Base-by-base conservation (phyloP, 805 yeast species). In the Pichia gijzeniarum region DNA sequence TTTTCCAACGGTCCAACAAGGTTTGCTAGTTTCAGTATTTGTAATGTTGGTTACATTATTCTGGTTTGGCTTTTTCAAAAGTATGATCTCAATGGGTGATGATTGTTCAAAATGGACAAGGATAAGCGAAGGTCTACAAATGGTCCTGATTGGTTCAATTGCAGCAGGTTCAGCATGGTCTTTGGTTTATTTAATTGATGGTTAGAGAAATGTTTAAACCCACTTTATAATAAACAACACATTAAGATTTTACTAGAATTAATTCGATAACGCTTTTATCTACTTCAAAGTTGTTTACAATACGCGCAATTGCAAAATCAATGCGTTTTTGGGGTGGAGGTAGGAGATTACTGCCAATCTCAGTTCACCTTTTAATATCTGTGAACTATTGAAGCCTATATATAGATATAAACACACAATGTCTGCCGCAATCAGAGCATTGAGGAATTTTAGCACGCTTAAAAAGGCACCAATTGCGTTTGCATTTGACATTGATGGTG, bases 151-250 rank as follows among this genome's bases (percentile, higher is more conserved):
- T 41, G 99, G 99, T 34, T 95, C 97, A n/a, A 69, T 85, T 28
- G 98, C 99, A 19, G 98, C 99, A 4, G 95, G 96, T 4, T 85
- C 95, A 20, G 99, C 99, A 10, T 91, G 96, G 95, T 79, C 78
- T 38, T 76, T 90, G 61, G 99, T 91, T 30, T 83, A 80, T 61
- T 63, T 82, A 52, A 80, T 91, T 49, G 96, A 82, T 28, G 37
- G 38, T 28, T 45, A 16, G 30, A 18, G 20, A 5, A 25, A 10
- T 10, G 6, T 25, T 25, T 25, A 25, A 25, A 25, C 10, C 28
- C 10, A 25, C 28, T 10, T 25, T 25, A 25, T 25, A 7, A 25
- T 25, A 25, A 10, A 7, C 10, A 25, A 25, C 10, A 25, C 10
- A 25, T 10, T 7, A 25, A 7, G 10, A 25, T 25, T 25, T 25